These are phyloP conservation scores for Cryomyces minteri DNA, from an alignment of 495 filamentous ascomycete genomes.

Conservation along the genomic window DNA sequence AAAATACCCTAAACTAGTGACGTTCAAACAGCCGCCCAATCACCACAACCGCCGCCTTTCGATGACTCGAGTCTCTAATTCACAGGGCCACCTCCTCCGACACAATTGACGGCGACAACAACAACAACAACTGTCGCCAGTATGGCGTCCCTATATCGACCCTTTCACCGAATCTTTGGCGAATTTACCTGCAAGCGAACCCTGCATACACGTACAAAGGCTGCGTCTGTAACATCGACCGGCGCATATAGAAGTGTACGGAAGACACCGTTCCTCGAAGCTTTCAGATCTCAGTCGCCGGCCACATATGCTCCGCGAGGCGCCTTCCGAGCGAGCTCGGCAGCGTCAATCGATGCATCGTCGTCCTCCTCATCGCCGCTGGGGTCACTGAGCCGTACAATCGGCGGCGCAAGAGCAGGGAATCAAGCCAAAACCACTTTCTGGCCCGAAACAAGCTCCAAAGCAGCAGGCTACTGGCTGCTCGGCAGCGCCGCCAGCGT, in stretches of 20 bases:
- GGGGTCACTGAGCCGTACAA: conserved; percentile 7
- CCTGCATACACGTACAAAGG: no score
- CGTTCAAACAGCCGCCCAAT: no score
- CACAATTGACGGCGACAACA: no score
- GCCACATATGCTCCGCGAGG: not conserved
- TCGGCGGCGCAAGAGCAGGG: not conserved
- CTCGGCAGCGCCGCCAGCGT: conserved; percentile 79
- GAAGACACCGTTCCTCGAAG: conserved; percentile 11
- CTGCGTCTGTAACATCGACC: no score
- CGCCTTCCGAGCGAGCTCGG: not conserved
- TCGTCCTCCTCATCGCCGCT: conserved; percentile 5
- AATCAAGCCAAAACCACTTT: conserved; percentile 10
- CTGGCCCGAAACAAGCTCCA: conserved; percentile 58
- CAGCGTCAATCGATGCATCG: not conserved
- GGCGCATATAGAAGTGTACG: conserved; percentile 2
- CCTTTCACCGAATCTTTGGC: no score
- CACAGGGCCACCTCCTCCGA: no score
- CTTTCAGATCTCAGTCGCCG: conserved; percentile 13
- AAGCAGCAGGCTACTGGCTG: conserved; percentile 76
- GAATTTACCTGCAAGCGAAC: no score
- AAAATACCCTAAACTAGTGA: no score
- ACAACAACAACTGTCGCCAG: no score
- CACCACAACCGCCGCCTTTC: no score
- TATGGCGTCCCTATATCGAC: no score
- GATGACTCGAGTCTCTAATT: no score